Evolutionary conservation across 2,329 filamentous ascomycete species (phyloP).

Genomic region (Knufia fluminis): DNA sequence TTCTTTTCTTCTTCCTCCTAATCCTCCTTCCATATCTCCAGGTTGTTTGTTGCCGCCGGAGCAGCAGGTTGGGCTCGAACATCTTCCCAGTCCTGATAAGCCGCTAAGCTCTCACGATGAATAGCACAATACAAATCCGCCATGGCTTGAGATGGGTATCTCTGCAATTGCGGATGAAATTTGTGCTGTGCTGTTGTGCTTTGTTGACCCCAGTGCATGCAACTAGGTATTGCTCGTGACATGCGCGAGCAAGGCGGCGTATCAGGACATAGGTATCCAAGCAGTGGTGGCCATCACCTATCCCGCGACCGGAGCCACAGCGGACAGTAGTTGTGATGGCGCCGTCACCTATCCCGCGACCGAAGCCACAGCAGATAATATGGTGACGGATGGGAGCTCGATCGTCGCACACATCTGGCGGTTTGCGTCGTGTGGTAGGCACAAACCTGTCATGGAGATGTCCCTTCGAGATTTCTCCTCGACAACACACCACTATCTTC

Average conservation of each 20-base stretch:
- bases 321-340: background rate
- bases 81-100: too few species aligned
- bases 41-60: background rate
- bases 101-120: too few species aligned
- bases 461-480: conserved; percentile 9
- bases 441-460: conserved; percentile 6
- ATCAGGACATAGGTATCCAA: conserved; percentile 1
- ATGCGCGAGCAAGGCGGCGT: background rate
- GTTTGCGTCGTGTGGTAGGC: background rate
- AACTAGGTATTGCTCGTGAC: conserved; percentile 7
- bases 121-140: too few species aligned
- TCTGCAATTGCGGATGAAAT: too few species aligned
- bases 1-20: background rate
- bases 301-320: conserved; percentile 6
- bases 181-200: too few species aligned
- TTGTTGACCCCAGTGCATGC: conserved; percentile 8
- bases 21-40: too few species aligned
- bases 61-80: background rate
- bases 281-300: conserved; percentile 2
- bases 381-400: conserved; percentile 6
- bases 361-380: conserved; percentile 5
- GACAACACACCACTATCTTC: background rate
- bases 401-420: conserved; percentile 10
- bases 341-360: conserved; percentile 6
- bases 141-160: too few species aligned